Percentiles rank a stretch among this genome's conserved stretches.
Conservation (phyloP, 495 filamentous ascomycete genomes). For the Entonaema liquescens region DNA sequence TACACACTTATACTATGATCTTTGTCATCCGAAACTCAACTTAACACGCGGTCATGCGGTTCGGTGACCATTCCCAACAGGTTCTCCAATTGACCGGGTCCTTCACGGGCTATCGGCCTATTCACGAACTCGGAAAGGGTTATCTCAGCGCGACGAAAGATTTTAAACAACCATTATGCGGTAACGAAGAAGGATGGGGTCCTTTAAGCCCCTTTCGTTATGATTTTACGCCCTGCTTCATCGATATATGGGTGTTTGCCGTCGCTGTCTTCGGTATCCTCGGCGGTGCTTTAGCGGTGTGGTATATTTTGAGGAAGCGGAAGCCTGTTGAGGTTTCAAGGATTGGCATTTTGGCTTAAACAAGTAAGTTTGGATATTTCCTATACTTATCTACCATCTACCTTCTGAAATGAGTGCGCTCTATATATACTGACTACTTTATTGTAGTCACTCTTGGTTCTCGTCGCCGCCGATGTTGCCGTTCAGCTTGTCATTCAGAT, state of each 20-base stretch:
- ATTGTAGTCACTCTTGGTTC: constrained; percentile 70
- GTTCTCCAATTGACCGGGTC: constrained; percentile 60
- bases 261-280: constrained; percentile 82
- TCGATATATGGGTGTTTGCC: constrained; percentile 81
- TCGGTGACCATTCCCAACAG: constrained; percentile 52
- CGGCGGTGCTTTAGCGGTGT: constrained; percentile 76
- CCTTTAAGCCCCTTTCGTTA: constrained; percentile 83
- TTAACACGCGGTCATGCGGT: constrained; percentile 45
- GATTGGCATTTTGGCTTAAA: constrained; percentile 98
- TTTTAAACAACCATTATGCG: constrained; percentile 75
- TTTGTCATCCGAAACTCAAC: constrained; percentile 36
- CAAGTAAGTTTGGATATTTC: constrained; percentile 64
- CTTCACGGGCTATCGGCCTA: constrained; percentile 59
- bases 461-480: constrained; percentile 71
- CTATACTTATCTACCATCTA: background rate
- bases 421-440: constrained; percentile 37
- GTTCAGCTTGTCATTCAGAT: constrained; percentile 83
- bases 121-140: constrained; percentile 51
- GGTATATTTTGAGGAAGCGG: constrained; percentile 68
- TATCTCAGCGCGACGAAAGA: constrained; percentile 56
- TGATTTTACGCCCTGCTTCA: constrained; percentile 96
- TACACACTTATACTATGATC: constrained; percentile 39
- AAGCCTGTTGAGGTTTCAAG: constrained; percentile 74
- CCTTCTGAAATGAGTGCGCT: background rate
- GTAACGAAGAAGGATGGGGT: constrained; percentile 93